These are phyloP conservation scores for Penicillium sp. DNA, from an alignment of 2,329 filamentous ascomycete species.

Conservation along the genomic window DNA sequence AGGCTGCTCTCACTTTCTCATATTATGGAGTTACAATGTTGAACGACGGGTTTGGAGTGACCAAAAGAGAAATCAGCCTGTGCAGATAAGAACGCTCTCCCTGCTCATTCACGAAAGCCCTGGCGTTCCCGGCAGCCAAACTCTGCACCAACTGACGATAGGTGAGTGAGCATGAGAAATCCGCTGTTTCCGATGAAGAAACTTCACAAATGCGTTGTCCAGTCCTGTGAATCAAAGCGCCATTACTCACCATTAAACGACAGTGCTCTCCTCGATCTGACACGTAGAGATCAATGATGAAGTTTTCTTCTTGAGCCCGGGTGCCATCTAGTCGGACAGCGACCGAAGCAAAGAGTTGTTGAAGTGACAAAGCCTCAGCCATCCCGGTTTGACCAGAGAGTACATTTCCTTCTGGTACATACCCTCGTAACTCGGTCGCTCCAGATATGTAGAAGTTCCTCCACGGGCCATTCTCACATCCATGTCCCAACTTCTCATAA, in stretches of 20 bases:
- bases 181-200: no score
- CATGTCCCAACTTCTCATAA: conserved; percentile 37
- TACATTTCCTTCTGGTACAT: neutral
- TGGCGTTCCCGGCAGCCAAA: no score
- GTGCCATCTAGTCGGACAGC: neutral
- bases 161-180: no score
- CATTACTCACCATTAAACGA: conserved; percentile 1
- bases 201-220: neutral
- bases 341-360: conserved; percentile 3
- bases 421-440: conserved; percentile 27
- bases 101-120: no score
- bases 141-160: no score
- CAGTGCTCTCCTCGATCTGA: neutral
- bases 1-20: no score
- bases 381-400: neutral
- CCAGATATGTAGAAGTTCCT: conserved; percentile 41
- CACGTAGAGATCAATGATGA: conserved; percentile 1
- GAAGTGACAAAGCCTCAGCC: conserved; percentile 2
- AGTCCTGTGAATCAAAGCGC: conserved; percentile 3
- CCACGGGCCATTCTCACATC: conserved; percentile 44
- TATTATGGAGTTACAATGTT: no score
- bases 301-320: neutral
- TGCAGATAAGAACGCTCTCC: no score
- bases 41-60: no score
- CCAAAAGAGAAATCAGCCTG: no score